Percentiles rank a stretch among this genome's conserved stretches.
phyloP scores from a whole-genome alignment of 169 alveolate genomes.

The Cryptosporidium sp. region DNA sequence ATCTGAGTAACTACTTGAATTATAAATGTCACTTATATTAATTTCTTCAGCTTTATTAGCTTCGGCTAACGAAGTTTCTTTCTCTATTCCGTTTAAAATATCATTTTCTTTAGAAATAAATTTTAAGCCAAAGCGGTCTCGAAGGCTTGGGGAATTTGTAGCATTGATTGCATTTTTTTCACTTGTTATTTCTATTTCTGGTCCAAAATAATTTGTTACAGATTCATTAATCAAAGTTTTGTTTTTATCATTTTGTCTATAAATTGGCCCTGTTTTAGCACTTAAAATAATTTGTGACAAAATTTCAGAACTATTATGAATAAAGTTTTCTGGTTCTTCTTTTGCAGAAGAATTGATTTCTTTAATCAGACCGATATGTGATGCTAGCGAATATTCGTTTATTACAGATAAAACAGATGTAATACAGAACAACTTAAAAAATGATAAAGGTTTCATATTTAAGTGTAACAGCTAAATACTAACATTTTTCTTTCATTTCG shows the following conservation, averaged over 20 bases:
- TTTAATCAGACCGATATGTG: not conserved
- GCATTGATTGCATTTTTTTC: not conserved
- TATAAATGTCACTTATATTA: not conserved
- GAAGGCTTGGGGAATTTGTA: not conserved
- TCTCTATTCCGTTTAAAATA: not conserved
- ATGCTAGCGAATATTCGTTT: not conserved
- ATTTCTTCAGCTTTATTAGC: not conserved
- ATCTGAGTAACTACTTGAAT: not conserved
- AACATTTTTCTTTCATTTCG: not conserved
- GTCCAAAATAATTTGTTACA: not conserved
- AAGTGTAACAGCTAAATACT: not conserved
- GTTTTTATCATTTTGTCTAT: no score
- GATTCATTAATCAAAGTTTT: not conserved
- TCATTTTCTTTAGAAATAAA: not conserved
- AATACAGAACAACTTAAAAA: not conserved
- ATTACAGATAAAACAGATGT: not conserved
- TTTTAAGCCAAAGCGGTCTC: not conserved
- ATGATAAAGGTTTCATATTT: not conserved
- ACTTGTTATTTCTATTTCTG: not conserved
- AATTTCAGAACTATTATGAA: not conserved
- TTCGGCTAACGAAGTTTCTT: not conserved
- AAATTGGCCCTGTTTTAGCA: not conserved
- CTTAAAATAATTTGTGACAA: not conserved
- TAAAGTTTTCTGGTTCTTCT: not conserved
- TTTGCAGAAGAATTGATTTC: not conserved